Conservation (phyloP, 306 rosid genomes). For the Rubus parviflorus region DNA sequence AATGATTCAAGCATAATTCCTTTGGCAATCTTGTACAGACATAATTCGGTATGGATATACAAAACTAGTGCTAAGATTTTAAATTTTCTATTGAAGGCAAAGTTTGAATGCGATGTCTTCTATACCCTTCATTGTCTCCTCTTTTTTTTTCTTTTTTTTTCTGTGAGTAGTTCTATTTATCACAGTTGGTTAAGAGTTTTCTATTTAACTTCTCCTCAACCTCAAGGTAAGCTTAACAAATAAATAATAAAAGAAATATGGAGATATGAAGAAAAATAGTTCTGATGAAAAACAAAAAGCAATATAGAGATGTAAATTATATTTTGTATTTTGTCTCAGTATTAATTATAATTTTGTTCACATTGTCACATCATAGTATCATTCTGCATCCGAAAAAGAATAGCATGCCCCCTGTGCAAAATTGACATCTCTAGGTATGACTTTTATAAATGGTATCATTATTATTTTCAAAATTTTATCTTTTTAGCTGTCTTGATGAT, state of each 20-base stretch:
- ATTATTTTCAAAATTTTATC: background rate
- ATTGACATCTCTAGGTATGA: background rate
- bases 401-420: background rate
- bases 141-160: too few relatives aligned
- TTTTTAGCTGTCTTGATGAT: background rate
- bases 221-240: background rate
- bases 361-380: background rate
- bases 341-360: background rate
- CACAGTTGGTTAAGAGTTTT: background rate
- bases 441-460: background rate
- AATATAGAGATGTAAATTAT: background rate
- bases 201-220: background rate
- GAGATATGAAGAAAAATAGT: background rate
- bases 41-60: conserved; percentile 45
- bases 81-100: background rate
- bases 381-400: background rate
- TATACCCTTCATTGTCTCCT: background rate
- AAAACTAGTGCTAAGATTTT: background rate
- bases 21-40: conserved; percentile 63
- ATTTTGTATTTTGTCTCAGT: background rate
- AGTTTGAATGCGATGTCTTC: background rate
- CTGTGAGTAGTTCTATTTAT: background rate
- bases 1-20: conserved; percentile 46
- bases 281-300: background rate
- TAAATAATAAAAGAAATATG: background rate